phyloP scores from a whole-genome alignment of 768 basidiomycete genomes.

The Imleria badia region DNA sequence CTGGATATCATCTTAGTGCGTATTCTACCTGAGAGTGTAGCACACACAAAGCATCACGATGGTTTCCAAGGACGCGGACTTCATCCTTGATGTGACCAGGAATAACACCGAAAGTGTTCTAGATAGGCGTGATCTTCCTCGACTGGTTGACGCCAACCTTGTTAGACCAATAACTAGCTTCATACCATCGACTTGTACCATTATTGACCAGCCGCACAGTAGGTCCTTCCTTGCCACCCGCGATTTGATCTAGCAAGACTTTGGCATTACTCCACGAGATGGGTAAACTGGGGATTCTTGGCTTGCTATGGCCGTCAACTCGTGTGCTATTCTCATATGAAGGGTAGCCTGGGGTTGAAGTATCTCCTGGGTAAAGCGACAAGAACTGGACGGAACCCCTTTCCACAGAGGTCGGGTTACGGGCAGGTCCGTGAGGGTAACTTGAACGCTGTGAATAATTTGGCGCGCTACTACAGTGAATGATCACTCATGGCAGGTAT shows the following conservation, averaged over 20 bases:
- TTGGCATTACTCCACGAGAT: constrained; percentile 86
- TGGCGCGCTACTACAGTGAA: neutral
- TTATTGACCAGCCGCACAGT: constrained; percentile 55
- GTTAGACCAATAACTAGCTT: neutral
- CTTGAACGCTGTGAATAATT: constrained; percentile 6
- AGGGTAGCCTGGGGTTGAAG: constrained; percentile 86
- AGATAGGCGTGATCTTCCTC: constrained; percentile 85
- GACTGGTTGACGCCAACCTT: constrained; percentile 42
- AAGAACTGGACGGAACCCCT: constrained; percentile 82
- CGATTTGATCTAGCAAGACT: constrained; percentile 51
- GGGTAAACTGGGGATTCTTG: constrained; percentile 80
- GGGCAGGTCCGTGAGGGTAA: constrained; percentile 79
- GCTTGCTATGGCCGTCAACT: constrained; percentile 58
- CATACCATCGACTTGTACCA: constrained; percentile 34
- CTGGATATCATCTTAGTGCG: constrained; percentile 13
- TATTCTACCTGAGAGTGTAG: neutral
- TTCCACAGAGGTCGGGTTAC: constrained; percentile 81
- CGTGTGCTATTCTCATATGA: constrained; percentile 81
- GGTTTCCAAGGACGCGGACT: constrained; percentile 83
- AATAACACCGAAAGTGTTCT: constrained; percentile 86
- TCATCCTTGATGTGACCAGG: constrained; percentile 85
- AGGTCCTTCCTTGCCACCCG: constrained; percentile 36
- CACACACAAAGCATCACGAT: constrained; percentile 80
- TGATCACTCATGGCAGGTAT: constrained; percentile 52
- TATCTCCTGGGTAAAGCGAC: constrained; percentile 71